Evolutionary conservation across 2,329 filamentous ascomycete genomes (phyloP).

Genomic region (Fusarium neocosmosporiellum): DNA sequence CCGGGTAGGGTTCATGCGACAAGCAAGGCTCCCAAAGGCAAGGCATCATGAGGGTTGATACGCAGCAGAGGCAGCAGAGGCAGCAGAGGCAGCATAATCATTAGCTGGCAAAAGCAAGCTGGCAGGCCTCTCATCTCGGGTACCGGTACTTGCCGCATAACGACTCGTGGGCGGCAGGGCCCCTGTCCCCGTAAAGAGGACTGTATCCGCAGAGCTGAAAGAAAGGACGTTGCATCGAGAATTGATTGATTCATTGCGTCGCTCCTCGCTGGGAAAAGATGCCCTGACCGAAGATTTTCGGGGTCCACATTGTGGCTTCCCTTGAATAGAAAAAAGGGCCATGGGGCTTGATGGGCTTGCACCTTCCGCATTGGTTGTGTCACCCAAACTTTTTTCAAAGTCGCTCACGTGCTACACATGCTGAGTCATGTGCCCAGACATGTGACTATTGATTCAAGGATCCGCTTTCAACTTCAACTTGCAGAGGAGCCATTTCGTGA

Average conservation of each 20-base stretch:
- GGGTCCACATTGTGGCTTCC: conserved; percentile 26
- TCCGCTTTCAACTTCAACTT: not conserved
- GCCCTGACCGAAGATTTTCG: conserved; percentile 38
- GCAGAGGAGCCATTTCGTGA: not conserved
- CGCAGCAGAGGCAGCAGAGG: conserved; percentile 10
- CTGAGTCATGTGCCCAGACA: conserved; percentile 22
- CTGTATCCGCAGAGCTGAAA: conserved; percentile 41
- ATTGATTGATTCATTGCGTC: conserved; percentile 6
- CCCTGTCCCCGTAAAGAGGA: conserved; percentile 3
- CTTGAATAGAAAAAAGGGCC: not conserved
- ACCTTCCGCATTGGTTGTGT: not conserved
- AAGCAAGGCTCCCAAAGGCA: conserved; percentile 1
- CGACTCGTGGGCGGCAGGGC: conserved; percentile 9
- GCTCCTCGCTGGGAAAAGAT: conserved; percentile 28
- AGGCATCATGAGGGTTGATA: not conserved
- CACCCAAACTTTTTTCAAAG: not conserved
- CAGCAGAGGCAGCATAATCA: conserved; percentile 10
- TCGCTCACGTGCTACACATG: not conserved
- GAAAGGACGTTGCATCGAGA: conserved; percentile 35
- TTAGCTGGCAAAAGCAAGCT: conserved; percentile 38
- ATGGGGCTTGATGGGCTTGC: not conserved
- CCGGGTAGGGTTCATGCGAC: conserved; percentile 25
- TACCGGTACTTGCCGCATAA: conserved; percentile 27
- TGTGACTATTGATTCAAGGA: conserved; percentile 9
- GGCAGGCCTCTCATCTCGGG: conserved; percentile 41